A percentile compares a stretch with the other conserved stretches of the same genome.
phyloP scores from a whole-genome alignment of 768 basidiomycete species.

The Chalciporus chontae region DNA sequence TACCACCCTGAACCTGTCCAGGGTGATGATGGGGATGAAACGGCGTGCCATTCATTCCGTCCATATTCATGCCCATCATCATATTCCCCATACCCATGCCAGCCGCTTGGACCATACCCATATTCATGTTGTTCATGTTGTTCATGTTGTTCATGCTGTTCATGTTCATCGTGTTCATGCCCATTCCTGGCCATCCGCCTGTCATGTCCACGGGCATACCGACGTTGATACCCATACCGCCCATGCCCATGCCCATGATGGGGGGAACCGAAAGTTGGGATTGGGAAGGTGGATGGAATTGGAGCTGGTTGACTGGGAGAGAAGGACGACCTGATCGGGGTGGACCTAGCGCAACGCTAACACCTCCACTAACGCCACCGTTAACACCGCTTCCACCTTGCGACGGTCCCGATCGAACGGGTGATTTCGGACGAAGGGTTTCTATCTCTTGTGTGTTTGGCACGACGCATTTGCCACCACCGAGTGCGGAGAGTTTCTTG shows the following conservation, averaged over 20 bases:
- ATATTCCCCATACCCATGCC: slow-evolving; percentile 39
- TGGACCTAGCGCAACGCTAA: slow-evolving; percentile 13
- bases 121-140: slow-evolving; percentile 25
- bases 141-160: slow-evolving; percentile 26
- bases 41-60: slow-evolving; percentile 24
- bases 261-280: slow-evolving; percentile 33
- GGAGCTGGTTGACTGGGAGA: not conserved
- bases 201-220: slow-evolving; percentile 34
- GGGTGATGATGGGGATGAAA: slow-evolving; percentile 17
- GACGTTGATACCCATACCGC: slow-evolving; percentile 35
- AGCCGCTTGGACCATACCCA: slow-evolving; percentile 8
- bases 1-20: slow-evolving; percentile 16
- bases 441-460: slow-evolving; percentile 81
- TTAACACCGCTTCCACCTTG: slow-evolving; percentile 26
- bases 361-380: slow-evolving; percentile 23
- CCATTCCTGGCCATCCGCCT: slow-evolving; percentile 33
- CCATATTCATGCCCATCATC: slow-evolving; percentile 43
- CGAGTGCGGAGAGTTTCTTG: slow-evolving; percentile 44
- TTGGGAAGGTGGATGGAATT: not conserved
- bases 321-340: slow-evolving; percentile 13
- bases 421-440: slow-evolving; percentile 80
- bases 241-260: slow-evolving; percentile 42
- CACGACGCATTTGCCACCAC: slow-evolving; percentile 57
- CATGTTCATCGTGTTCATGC: slow-evolving; percentile 22
- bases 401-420: slow-evolving; percentile 44